Percentiles rank a stretch among this genome's conserved stretches.
These are phyloP conservation scores for Candolleomyces eurysporus DNA, from an alignment of 768 basidiomycete species.

Conservation along the genomic window DNA sequence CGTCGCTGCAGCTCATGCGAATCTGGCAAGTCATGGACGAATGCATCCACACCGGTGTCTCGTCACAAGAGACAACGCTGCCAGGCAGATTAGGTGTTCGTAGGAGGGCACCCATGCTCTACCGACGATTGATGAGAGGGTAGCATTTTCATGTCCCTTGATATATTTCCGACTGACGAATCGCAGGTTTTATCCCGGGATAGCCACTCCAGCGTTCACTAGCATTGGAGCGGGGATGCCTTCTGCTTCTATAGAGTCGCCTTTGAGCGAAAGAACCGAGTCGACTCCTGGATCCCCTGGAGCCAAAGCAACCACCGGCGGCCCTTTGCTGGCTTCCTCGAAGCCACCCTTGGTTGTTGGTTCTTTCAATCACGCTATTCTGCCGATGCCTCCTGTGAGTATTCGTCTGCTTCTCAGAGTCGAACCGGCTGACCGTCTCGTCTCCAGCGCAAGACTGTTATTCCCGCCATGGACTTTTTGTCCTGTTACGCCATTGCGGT, in stretches of 20 bases:
- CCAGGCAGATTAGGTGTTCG: conserved; percentile 83
- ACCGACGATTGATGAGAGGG: conserved; percentile 89
- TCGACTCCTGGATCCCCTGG: not conserved
- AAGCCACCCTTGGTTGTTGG: conserved; percentile 52
- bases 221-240: conserved; percentile 27
- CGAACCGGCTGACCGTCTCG: not conserved
- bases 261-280: conserved; percentile 1
- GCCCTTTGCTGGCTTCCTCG: not conserved
- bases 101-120: conserved; percentile 85
- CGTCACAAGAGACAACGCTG: conserved; percentile 71
- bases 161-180: not conserved
- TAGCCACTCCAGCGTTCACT: conserved; percentile 32
- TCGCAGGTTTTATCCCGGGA: conserved; percentile 48
- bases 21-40: conserved; percentile 94
- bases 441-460: conserved; percentile 72
- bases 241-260: conserved; percentile 15
- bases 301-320: not conserved
- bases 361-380: conserved; percentile 72
- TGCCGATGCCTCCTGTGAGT: conserved; percentile 81
- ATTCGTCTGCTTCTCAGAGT: conserved; percentile 1
- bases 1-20: conserved; percentile 46
- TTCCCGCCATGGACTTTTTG: conserved; percentile 92
- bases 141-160: conserved; percentile 23
- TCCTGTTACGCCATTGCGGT: conserved; percentile 94
- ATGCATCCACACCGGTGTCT: conserved; percentile 85